Conservation (phyloP, 1,139 yeast genomes). For the Ashbya aceris region DNA sequence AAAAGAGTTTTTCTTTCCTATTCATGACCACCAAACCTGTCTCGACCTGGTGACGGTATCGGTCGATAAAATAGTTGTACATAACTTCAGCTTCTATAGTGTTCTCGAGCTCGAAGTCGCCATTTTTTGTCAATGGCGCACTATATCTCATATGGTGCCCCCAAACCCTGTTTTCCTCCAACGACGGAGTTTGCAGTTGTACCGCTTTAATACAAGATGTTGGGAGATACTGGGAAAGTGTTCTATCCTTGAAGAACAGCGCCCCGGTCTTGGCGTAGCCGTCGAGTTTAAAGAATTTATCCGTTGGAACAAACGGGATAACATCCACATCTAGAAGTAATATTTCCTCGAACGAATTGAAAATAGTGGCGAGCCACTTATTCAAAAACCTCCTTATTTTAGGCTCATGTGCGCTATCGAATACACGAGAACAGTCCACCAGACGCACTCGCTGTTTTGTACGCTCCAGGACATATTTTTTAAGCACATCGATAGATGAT, state of each 20-base stretch:
- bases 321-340: constrained; percentile 43
- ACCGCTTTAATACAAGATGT: not conserved
- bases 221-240: constrained; percentile 14
- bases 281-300: constrained; percentile 31
- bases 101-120: too few relatives aligned
- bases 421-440: constrained; percentile 1
- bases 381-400: constrained; percentile 40
- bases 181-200: too few relatives aligned
- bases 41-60: constrained; percentile 38
- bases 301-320: constrained; percentile 35
- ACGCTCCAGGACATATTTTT: constrained; percentile 22
- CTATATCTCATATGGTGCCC: too few relatives aligned
- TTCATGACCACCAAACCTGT: constrained; percentile 41
- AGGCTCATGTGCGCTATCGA: constrained; percentile 27
- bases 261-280: constrained; percentile 36
- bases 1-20: constrained; percentile 34
- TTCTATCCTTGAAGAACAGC: constrained; percentile 40
- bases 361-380: constrained; percentile 39
- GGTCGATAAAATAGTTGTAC: constrained; percentile 4
- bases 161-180: too few relatives aligned
- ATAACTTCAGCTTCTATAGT: constrained; percentile 25
- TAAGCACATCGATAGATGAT: constrained; percentile 11
- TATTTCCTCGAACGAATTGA: constrained; percentile 42
- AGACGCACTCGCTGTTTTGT: not conserved
- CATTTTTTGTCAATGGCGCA: too few relatives aligned